phyloP scores from a whole-genome alignment of 495 filamentous ascomycete genomes.

The Trichocladium antarcticum region DNA sequence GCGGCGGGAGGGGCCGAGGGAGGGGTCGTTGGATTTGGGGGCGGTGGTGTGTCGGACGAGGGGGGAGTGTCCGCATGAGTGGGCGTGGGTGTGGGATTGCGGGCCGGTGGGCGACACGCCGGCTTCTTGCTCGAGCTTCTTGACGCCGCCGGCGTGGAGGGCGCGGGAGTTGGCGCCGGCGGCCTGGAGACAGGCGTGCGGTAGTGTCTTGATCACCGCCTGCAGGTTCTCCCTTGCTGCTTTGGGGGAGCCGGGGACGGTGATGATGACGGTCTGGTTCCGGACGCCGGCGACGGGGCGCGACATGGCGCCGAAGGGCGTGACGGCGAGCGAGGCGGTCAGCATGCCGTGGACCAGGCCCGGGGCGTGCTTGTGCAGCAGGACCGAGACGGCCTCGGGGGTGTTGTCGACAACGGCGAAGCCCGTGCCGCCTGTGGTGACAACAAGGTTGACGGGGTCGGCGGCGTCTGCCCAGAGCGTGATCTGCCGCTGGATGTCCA shows the following conservation, averaged over 20 bases:
- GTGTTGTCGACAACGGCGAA: slow-evolving; percentile 84
- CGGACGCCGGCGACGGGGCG: slow-evolving; percentile 85
- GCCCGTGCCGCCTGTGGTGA: slow-evolving; percentile 87
- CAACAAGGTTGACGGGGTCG: slow-evolving; percentile 55
- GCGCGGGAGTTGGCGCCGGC: slow-evolving; percentile 70
- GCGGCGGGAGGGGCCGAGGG: slow-evolving; percentile 61
- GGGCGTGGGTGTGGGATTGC: slow-evolving; percentile 47
- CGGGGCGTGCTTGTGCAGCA: slow-evolving; percentile 79
- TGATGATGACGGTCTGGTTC: slow-evolving; percentile 74
- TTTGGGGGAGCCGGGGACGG: slow-evolving; percentile 89
- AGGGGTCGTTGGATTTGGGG: slow-evolving; percentile 68
- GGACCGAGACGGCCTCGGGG: slow-evolving; percentile 73
- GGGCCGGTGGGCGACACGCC: slow-evolving; percentile 30
- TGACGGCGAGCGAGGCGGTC: slow-evolving; percentile 68
- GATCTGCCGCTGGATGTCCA: slow-evolving; percentile 63
- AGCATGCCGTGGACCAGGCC: slow-evolving; percentile 95
- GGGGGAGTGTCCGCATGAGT: no score
- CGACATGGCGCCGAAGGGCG: slow-evolving; percentile 97
- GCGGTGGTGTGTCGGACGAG: slow-evolving; percentile 64
- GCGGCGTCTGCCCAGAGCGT: slow-evolving; percentile 56
- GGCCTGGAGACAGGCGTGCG: slow-evolving; percentile 87
- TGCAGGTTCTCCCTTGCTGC: slow-evolving; percentile 95
- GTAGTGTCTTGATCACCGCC: slow-evolving; percentile 75
- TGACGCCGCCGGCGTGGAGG: slow-evolving; percentile 69
- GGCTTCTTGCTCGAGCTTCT: slow-evolving; percentile 75